These are phyloP conservation scores for Saccharomyces hybrid DNA, from an alignment of 1,139 yeast species.

Conservation along the genomic window DNA sequence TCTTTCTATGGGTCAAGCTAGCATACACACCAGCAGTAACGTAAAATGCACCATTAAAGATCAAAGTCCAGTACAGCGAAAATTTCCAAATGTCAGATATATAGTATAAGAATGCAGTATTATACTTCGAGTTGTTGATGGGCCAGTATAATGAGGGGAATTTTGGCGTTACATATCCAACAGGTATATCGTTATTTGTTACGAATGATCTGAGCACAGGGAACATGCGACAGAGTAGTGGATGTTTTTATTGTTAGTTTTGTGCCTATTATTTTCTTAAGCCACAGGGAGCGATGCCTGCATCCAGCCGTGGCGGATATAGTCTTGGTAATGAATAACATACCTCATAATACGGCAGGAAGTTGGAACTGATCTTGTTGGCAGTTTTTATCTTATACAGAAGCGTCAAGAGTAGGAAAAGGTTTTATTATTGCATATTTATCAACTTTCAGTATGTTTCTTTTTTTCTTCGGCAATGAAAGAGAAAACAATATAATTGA, in stretches of 20 bases:
- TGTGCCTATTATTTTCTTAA: not conserved
- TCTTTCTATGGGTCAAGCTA: slow-evolving; percentile 40
- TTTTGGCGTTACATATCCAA: slow-evolving; percentile 69
- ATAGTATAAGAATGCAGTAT: slow-evolving; percentile 56
- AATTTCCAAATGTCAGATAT: slow-evolving; percentile 75
- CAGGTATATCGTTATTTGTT: slow-evolving; percentile 47
- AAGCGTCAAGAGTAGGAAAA: not conserved
- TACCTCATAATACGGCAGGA: not conserved
- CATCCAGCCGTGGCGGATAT: not conserved
- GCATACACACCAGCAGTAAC: slow-evolving; percentile 60
- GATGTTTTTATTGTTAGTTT: not conserved
- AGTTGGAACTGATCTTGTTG: not conserved
- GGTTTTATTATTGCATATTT: not conserved
- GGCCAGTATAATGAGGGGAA: slow-evolving; percentile 87
- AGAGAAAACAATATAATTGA: not conserved
- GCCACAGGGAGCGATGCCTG: not conserved
- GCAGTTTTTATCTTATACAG: not conserved
- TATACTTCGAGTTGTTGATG: slow-evolving; percentile 36
- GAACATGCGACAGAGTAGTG: not conserved
- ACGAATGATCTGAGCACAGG: slow-evolving; percentile 25
- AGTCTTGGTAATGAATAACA: not conserved
- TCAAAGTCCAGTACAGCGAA: slow-evolving; percentile 73
- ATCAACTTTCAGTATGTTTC: not conserved
- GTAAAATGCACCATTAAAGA: slow-evolving; percentile 58
- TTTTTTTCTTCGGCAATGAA: not conserved